A percentile compares a stretch with the other conserved stretches of the same genome.
These are phyloP conservation scores for Geotrichum aggregatum DNA, from an alignment of 1,139 yeast species.

Conservation along the genomic window DNA sequence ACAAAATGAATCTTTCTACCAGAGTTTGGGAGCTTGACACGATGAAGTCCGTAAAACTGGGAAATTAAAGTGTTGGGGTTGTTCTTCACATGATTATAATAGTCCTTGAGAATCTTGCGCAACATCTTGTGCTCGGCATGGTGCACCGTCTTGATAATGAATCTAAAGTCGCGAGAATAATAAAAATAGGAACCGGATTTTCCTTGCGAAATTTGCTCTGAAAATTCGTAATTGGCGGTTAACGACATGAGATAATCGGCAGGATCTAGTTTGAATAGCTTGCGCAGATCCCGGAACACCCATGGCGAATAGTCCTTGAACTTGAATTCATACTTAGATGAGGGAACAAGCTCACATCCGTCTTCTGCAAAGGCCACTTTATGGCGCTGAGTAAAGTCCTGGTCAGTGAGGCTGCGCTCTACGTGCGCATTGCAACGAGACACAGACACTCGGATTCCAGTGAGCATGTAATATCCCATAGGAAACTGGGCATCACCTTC, in stretches of 20 bases:
- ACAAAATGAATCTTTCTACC: slow-evolving; percentile 84
- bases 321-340: slow-evolving; percentile 90
- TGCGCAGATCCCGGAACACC: slow-evolving; percentile 81
- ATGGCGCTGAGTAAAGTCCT: slow-evolving; percentile 66
- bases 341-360: slow-evolving; percentile 87
- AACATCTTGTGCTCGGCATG: slow-evolving; percentile 86
- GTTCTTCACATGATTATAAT: slow-evolving; percentile 71
- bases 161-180: slow-evolving; percentile 87
- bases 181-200: slow-evolving; percentile 95
- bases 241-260: slow-evolving; percentile 91
- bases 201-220: slow-evolving; percentile 94
- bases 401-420: slow-evolving; percentile 64
- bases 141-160: slow-evolving; percentile 91
- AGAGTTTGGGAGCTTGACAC: slow-evolving; percentile 80
- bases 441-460: slow-evolving; percentile 93
- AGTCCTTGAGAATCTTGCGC: slow-evolving; percentile 66
- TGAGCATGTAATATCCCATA: slow-evolving; percentile 93
- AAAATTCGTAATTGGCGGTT: slow-evolving; percentile 85
- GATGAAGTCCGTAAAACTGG: slow-evolving; percentile 91
- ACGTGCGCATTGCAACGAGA: slow-evolving; percentile 80
- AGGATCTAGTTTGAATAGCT: slow-evolving; percentile 80
- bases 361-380: slow-evolving; percentile 81
- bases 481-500: slow-evolving; percentile 93
- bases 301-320: slow-evolving; percentile 95
- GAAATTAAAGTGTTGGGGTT: slow-evolving; percentile 87